Base-by-base conservation (phyloP, 768 basidiomycete species). In the Clavaria fumosa region DNA sequence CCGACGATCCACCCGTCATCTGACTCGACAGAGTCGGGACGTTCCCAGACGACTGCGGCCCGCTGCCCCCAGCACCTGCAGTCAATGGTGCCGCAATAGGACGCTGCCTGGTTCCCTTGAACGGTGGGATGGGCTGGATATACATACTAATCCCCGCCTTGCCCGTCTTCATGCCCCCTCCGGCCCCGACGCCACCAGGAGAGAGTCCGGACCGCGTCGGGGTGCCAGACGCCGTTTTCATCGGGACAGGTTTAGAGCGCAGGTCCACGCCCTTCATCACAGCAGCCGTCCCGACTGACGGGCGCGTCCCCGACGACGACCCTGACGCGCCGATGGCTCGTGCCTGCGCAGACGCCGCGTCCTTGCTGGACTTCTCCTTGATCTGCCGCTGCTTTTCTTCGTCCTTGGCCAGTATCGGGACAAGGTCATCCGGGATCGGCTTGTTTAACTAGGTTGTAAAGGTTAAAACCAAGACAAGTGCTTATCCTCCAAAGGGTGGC, bases 361-460 rank as follows among this genome's bases (percentile, higher is more conserved):
- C 84, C 35, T 67, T 62, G 31, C 55, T 59, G 12, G 82, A 71
- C 55, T 81, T 90, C 56, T 84, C 84, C 41, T 68, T 67, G 54
- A 95, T 91, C 34, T 62, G 67, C 43, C 73, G 72, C 50, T 91
- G 86, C 60, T 85, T 93, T 37, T 81, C 80, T 55, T 86, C 85
- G 50, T 93, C 86, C 60, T 95, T 96, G 28, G 93, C 80, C 17
- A 96, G 62, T 50, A 96, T 90, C 3, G 82, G 70, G 12, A 96
- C 80, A 36, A 97, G 70, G 52, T 97, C 93, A 20, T 88, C 84
- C 10, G 93, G 91, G 45, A 97, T 90, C 12, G 86, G 88, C 53
- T 89, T 82, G 54, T 91, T 93, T 35, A 93, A 72, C 86, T 91
- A 46, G 6, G 37, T 28, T n/a, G 14, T 17, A 18, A 36, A 21